phyloP scores from a whole-genome alignment of 495 filamentous ascomycete species.

The Lichenothelia convexa region DNA sequence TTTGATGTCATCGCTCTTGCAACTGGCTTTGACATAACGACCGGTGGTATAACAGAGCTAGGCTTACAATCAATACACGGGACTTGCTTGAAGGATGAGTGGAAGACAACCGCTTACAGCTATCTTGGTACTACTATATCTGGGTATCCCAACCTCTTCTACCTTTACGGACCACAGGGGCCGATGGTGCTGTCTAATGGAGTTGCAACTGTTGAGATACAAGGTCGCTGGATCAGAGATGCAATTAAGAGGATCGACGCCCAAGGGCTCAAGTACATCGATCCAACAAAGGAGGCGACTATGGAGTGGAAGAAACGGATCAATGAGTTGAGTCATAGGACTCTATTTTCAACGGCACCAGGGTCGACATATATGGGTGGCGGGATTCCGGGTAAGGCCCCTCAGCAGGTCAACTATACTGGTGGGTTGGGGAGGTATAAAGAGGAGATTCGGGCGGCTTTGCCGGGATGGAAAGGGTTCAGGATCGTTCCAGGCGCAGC shows the following conservation, averaged over 20 bases:
- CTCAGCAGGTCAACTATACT: slow-evolving; percentile 25
- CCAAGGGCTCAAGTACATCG: slow-evolving; percentile 21
- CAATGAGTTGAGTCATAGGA: slow-evolving; percentile 7
- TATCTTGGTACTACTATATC: slow-evolving; percentile 29
- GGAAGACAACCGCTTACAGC: slow-evolving; percentile 11
- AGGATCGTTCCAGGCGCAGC: too few species aligned
- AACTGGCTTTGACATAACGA: slow-evolving; percentile 30
- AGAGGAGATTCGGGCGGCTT: background rate
- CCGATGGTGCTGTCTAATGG: slow-evolving; percentile 34
- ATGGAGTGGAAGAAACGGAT: slow-evolving; percentile 24
- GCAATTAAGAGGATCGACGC: slow-evolving; percentile 24
- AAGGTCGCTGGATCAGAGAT: slow-evolving; percentile 34
- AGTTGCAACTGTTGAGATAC: slow-evolving; percentile 30
- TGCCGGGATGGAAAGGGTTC: too few species aligned
- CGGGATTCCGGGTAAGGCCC: slow-evolving; percentile 29
- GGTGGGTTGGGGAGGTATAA: background rate
- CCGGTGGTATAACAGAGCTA: background rate
- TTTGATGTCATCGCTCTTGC: slow-evolving; percentile 32
- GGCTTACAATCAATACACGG: background rate
- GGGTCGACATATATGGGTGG: slow-evolving; percentile 32
- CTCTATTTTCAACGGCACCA: slow-evolving; percentile 15
- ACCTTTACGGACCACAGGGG: slow-evolving; percentile 29
- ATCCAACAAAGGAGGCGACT: slow-evolving; percentile 21
- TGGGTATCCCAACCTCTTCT: slow-evolving; percentile 36
- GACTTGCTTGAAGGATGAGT: background rate